These are phyloP conservation scores for Sugiyamaella valdiviana DNA, from an alignment of 805 yeast genomes.

Conservation along the genomic window DNA sequence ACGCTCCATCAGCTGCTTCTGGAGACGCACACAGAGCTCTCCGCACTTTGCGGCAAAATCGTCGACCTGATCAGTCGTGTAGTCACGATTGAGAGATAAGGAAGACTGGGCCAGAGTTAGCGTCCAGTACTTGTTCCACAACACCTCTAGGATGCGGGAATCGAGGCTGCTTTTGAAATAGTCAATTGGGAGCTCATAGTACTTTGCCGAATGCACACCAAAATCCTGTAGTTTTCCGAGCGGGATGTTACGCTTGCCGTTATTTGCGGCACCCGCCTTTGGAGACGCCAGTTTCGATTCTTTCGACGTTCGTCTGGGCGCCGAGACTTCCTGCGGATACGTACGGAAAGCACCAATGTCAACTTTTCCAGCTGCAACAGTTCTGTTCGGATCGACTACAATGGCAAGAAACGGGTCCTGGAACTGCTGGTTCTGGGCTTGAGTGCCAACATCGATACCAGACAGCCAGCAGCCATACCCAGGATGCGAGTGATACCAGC, in stretches of 20 bases:
- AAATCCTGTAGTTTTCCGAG: slow-evolving; percentile 51
- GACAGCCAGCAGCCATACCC: slow-evolving; percentile 96
- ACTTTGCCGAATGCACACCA: slow-evolving; percentile 65
- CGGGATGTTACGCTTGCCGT: slow-evolving; percentile 34
- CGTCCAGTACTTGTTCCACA: slow-evolving; percentile 46
- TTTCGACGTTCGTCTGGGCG: slow-evolving; percentile 1
- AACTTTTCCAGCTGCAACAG: slow-evolving; percentile 54
- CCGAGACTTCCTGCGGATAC: slow-evolving; percentile 36
- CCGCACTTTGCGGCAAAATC: slow-evolving; percentile 24
- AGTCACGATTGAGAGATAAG: slow-evolving; percentile 24
- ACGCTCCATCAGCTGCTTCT: slow-evolving; percentile 3
- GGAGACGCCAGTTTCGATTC: slow-evolving; percentile 7
- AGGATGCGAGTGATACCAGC: slow-evolving; percentile 98
- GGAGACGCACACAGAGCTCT: background rate
- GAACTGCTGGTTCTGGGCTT: slow-evolving; percentile 71
- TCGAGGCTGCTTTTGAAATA: slow-evolving; percentile 53
- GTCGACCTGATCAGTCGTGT: slow-evolving; percentile 25
- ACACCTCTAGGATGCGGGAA: slow-evolving; percentile 37
- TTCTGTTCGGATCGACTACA: slow-evolving; percentile 77
- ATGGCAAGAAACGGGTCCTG: slow-evolving; percentile 90
- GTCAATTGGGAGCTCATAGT: slow-evolving; percentile 59
- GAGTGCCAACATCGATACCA: slow-evolving; percentile 90
- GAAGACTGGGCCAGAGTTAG: slow-evolving; percentile 34
- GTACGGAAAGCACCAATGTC: slow-evolving; percentile 91
- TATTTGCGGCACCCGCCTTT: slow-evolving; percentile 6